These are phyloP conservation scores for Cardiosporidium cionae DNA, from an alignment of 169 alveolate species.

Conservation along the genomic window DNA sequence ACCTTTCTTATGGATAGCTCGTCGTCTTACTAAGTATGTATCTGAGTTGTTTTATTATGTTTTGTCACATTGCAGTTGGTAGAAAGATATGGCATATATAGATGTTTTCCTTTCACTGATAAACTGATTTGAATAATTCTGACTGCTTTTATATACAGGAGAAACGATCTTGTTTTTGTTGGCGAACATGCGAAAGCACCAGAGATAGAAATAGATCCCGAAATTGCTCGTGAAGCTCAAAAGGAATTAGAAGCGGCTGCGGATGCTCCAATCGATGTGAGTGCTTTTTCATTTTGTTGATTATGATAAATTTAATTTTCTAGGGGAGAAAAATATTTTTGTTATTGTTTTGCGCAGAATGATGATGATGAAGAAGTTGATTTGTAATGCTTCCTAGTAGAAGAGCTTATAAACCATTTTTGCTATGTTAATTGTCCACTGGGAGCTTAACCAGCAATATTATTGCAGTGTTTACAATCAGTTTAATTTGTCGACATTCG, in stretches of 20 bases:
- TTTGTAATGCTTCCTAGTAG: too few species aligned
- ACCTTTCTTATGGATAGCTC: slow-evolving; percentile 95
- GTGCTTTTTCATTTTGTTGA: not conserved
- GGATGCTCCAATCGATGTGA: slow-evolving; percentile 62
- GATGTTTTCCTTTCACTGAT: too few species aligned
- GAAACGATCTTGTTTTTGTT: not conserved
- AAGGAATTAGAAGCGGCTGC: slow-evolving; percentile 81
- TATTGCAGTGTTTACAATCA: too few species aligned
- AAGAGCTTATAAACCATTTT: too few species aligned
- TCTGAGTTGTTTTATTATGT: too few species aligned
- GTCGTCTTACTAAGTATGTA: slow-evolving; percentile 76
- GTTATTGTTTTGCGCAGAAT: not conserved
- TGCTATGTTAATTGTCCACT: too few species aligned
- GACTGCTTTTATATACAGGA: not conserved
- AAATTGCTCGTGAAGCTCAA: slow-evolving; percentile 72
- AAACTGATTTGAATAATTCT: not conserved
- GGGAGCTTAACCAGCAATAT: too few species aligned
- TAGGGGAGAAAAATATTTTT: too few species aligned
- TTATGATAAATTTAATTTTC: too few species aligned
- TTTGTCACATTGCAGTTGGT: too few species aligned
- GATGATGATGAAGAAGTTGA: slow-evolving; percentile 77
- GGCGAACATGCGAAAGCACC: slow-evolving; percentile 88
- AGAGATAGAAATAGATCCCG: slow-evolving; percentile 74
- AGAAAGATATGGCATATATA: too few species aligned
- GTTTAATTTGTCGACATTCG: too few species aligned